These are phyloP conservation scores for Buddleja alternifolia DNA, from an alignment of 257 asterid genomes.

Conservation along the genomic window DNA sequence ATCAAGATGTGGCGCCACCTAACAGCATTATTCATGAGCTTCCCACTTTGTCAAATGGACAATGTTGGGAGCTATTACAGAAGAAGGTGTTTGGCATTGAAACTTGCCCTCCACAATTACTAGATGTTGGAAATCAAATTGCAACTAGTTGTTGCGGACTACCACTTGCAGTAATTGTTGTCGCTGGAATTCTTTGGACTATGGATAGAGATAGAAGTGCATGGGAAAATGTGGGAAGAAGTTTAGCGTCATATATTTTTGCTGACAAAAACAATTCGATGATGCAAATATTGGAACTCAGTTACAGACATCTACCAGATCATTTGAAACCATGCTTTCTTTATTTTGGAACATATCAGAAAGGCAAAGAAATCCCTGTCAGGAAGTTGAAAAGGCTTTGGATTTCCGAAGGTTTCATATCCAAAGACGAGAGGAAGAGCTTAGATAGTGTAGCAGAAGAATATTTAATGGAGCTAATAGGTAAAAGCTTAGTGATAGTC, in stretches of 20 bases:
- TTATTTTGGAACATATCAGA: conserved; percentile 36
- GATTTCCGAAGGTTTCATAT: conserved; percentile 43
- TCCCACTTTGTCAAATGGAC: conserved; percentile 1
- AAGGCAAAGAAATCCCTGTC: conserved; percentile 19
- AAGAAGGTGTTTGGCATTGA: conserved; percentile 31
- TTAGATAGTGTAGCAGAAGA: conserved; percentile 29
- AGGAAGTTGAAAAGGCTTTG: conserved; percentile 29
- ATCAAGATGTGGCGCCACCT: conserved; percentile 19
- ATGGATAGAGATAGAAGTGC: conserved; percentile 13
- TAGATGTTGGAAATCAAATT: conserved; percentile 23
- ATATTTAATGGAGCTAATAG: conserved; percentile 26
- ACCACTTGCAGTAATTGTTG: conserved; percentile 45
- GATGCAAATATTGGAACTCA: conserved; percentile 33
- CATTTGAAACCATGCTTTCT: conserved; percentile 44
- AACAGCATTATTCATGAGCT: conserved; percentile 12
- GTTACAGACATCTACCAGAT: conserved; percentile 39
- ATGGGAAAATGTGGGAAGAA: conserved; percentile 34
- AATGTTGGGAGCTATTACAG: conserved; percentile 42
- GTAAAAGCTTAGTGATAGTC: conserved; percentile 33
- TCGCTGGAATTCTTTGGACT: conserved; percentile 40
- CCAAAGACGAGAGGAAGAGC: background rate
- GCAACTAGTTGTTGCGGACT: conserved; percentile 38
- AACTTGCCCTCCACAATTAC: conserved; percentile 32
- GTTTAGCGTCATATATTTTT: conserved; percentile 3
- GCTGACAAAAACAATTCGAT: background rate